Conservation (phyloP, 495 filamentous ascomycete genomes). For the Clavariopsis aquatica region DNA sequence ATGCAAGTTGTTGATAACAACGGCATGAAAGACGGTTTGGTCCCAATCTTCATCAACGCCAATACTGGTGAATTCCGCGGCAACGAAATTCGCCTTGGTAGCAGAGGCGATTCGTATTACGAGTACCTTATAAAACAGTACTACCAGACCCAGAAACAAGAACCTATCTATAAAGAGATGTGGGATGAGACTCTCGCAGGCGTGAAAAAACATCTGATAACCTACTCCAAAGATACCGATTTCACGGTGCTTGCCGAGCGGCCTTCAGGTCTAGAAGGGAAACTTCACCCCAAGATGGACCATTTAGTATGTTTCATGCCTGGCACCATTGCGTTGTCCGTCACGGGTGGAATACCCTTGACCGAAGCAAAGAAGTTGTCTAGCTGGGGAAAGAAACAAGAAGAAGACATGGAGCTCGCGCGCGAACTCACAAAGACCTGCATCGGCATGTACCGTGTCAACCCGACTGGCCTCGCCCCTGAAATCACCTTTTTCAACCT, state of each 20-base stretch:
- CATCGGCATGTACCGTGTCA: slow-evolving; percentile 92
- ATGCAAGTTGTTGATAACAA: slow-evolving; percentile 88
- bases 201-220: slow-evolving; percentile 86
- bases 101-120: slow-evolving; percentile 94
- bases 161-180: slow-evolving; percentile 85
- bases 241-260: slow-evolving; percentile 87
- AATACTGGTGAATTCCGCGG: slow-evolving; percentile 74
- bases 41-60: slow-evolving; percentile 90
- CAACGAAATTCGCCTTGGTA: slow-evolving; percentile 85
- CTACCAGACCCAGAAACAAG: slow-evolving; percentile 83
- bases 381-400: slow-evolving; percentile 74
- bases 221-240: slow-evolving; percentile 75
- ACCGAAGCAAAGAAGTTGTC: slow-evolving; percentile 69
- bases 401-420: slow-evolving; percentile 81
- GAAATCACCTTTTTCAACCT: slow-evolving; percentile 91
- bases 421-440: slow-evolving; percentile 93
- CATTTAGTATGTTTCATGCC: slow-evolving; percentile 98
- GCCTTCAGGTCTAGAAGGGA: slow-evolving; percentile 66
- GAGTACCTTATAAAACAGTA: slow-evolving; percentile 98
- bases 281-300: slow-evolving; percentile 88
- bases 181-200: slow-evolving; percentile 86
- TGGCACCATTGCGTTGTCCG: slow-evolving; percentile 87
- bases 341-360: slow-evolving; percentile 74
- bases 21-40: slow-evolving; percentile 72
- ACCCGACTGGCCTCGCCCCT: slow-evolving; percentile 81